Percentiles rank a stretch among this genome's conserved stretches.
These are phyloP conservation scores for Phyllosticta ampelicida DNA, from an alignment of 2,329 filamentous ascomycete species.

Conservation along the genomic window DNA sequence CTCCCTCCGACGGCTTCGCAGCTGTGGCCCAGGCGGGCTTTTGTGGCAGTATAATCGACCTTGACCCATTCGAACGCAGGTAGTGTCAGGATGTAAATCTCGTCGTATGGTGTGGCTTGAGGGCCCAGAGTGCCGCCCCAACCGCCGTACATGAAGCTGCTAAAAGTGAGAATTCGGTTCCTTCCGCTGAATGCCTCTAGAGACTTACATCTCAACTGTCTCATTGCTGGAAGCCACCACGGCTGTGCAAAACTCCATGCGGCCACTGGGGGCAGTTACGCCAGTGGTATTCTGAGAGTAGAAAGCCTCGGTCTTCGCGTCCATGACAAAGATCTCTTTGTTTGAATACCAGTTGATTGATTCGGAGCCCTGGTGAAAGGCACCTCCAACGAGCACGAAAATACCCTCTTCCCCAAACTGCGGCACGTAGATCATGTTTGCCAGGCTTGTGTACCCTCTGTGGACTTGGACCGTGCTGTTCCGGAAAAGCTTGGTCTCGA, in stretches of 20 bases:
- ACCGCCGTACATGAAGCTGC: constrained; percentile 9
- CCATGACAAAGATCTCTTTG: constrained; percentile 1
- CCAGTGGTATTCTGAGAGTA: constrained; percentile 4
- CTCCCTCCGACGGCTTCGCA: constrained; percentile 10
- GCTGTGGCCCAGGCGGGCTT: constrained; percentile 6
- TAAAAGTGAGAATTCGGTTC: background rate
- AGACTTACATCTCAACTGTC: constrained; percentile 6
- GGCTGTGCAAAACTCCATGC: constrained; percentile 8
- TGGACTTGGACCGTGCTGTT: constrained; percentile 7
- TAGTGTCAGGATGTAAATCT: constrained; percentile 11
- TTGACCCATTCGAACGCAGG: constrained; percentile 11
- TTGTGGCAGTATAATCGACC: background rate
- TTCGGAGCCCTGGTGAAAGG: background rate
- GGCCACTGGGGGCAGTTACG: background rate
- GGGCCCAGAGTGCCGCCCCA: constrained; percentile 6
- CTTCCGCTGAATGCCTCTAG: background rate
- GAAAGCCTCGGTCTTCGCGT: constrained; percentile 1
- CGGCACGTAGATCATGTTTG: constrained; percentile 4
- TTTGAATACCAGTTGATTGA: background rate
- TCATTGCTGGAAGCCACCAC: constrained; percentile 6
- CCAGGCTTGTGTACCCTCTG: constrained; percentile 1
- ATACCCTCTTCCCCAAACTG: constrained; percentile 10
- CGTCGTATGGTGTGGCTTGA: constrained; percentile 1
- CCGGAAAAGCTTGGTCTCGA: constrained; percentile 2
- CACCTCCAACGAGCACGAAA: constrained; percentile 9